phyloP scores from a whole-genome alignment of 495 filamentous ascomycete genomes.

The Penicillium canescens region DNA sequence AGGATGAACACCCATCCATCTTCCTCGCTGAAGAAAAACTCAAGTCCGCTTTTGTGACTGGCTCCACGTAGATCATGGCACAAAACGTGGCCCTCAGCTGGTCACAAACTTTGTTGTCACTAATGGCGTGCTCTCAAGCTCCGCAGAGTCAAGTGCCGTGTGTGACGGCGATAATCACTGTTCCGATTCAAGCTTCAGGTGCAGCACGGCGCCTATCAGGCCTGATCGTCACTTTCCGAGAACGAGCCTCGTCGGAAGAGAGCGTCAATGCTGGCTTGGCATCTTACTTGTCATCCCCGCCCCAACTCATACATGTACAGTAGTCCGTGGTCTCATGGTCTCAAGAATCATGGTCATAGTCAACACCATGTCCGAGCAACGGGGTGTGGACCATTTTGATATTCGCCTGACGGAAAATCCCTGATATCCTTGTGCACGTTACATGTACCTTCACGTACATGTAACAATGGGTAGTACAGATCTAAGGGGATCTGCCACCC shows the following conservation, averaged over 20 bases:
- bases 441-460: background rate
- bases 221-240: no score
- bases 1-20: background rate
- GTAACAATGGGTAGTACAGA: background rate
- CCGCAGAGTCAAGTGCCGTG: background rate
- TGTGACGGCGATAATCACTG: background rate
- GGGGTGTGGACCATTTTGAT: slow-evolving; percentile 6
- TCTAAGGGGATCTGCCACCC: slow-evolving; percentile 18
- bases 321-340: no score
- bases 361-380: background rate
- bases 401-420: slow-evolving; percentile 14
- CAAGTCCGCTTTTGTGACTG: background rate
- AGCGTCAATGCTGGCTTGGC: background rate
- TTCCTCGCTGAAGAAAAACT: slow-evolving; percentile 13
- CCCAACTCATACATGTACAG: background rate
- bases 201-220: slow-evolving; percentile 21
- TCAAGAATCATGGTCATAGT: background rate
- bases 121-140: background rate
- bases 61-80: slow-evolving; percentile 3
- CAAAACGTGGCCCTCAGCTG: slow-evolving; percentile 4
- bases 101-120: background rate
- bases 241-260: no score
- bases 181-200: slow-evolving; percentile 14
- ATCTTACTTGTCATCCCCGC: background rate
- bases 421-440: background rate